A percentile compares a stretch with the other conserved stretches of the same genome.
phyloP scores from a whole-genome alignment of 257 asterid genomes.

The Penstemon davidsonii region DNA sequence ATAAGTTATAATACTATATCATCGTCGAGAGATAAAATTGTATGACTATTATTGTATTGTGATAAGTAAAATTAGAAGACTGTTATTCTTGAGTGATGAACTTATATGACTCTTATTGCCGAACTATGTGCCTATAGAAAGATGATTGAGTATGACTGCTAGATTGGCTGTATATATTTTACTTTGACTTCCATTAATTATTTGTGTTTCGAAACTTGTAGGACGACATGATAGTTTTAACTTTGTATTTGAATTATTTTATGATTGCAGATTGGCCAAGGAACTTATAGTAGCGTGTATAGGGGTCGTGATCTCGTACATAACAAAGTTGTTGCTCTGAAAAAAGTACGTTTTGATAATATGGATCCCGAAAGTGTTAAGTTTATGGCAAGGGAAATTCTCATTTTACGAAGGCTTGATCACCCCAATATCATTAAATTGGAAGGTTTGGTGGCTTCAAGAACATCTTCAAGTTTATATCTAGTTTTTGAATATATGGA shows the following conservation, averaged over 20 bases:
- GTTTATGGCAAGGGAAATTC: slow-evolving; percentile 96
- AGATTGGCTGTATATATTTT: neutral
- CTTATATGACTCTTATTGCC: too few species aligned
- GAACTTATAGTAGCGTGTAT: slow-evolving; percentile 90
- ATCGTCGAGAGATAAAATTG: too few species aligned
- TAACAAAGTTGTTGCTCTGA: slow-evolving; percentile 71
- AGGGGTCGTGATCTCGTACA: slow-evolving; percentile 71
- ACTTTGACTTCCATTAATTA: neutral
- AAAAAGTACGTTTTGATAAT: slow-evolving; percentile 84
- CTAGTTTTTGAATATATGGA: slow-evolving; percentile 95
- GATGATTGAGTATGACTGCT: neutral
- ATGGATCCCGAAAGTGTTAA: slow-evolving; percentile 89
- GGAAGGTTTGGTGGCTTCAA: slow-evolving; percentile 81
- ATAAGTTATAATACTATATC: too few species aligned
- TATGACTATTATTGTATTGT: too few species aligned
- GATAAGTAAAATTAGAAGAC: too few species aligned
- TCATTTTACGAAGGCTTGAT: slow-evolving; percentile 75
- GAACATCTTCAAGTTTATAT: slow-evolving; percentile 68
- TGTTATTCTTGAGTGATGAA: too few species aligned
- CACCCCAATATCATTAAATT: slow-evolving; percentile 87
- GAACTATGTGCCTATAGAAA: neutral
- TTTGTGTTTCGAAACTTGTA: slow-evolving; percentile 4
- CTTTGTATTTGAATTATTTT: slow-evolving; percentile 19
- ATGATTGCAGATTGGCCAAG: slow-evolving; percentile 91
- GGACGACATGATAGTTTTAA: slow-evolving; percentile 20